Conservation (phyloP, 2,329 filamentous ascomycete species). For the Acarospora socialis region DNA sequence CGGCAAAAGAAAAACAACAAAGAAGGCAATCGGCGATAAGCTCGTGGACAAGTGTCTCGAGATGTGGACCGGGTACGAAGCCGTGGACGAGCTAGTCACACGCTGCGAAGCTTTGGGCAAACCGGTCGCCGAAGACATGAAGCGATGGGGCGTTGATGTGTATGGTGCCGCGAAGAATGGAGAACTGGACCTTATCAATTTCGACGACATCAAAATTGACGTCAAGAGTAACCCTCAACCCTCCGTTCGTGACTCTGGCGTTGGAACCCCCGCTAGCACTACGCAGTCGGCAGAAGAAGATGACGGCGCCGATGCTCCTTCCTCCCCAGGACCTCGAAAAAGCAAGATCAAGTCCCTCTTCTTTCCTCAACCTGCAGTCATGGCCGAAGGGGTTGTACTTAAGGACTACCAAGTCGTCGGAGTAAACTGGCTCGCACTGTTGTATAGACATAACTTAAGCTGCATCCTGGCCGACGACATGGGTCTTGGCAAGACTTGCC, state of each 20-base stretch:
- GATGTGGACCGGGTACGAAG: constrained; percentile 67
- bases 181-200: constrained; percentile 45
- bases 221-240: constrained; percentile 3
- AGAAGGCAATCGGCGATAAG: constrained; percentile 45
- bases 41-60: constrained; percentile 53
- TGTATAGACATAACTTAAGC: constrained; percentile 66
- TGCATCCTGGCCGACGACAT: constrained; percentile 96
- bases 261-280: constrained; percentile 45
- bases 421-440: constrained; percentile 80
- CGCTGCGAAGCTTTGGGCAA: constrained; percentile 61
- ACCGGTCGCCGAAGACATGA: constrained; percentile 49
- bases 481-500: constrained; percentile 89
- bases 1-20: constrained; percentile 37
- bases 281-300: constrained; percentile 30
- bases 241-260: constrained; percentile 46
- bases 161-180: constrained; percentile 45
- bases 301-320: constrained; percentile 24
- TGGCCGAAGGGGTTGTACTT: constrained; percentile 62
- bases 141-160: constrained; percentile 53
- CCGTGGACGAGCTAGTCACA: constrained; percentile 67
- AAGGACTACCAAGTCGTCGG: constrained; percentile 92
- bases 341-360: constrained; percentile 31
- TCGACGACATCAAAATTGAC: constrained; percentile 26
- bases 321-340: constrained; percentile 8
- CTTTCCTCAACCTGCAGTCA: constrained; percentile 57